Conservation (phyloP, 2,329 filamentous ascomycete species). For the Graphilbum sp. region DNA sequence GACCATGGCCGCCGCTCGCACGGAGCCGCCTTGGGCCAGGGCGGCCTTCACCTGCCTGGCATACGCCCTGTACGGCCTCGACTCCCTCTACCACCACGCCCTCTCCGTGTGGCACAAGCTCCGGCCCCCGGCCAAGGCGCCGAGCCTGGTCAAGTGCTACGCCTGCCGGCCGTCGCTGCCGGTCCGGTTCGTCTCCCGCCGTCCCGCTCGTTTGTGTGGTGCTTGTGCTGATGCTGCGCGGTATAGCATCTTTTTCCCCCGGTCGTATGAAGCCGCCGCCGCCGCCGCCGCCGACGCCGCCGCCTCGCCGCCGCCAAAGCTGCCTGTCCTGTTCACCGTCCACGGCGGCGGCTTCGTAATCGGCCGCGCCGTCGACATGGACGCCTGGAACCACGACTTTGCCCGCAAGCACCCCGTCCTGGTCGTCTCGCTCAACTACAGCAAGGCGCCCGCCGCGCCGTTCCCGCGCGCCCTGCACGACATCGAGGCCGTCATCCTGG, state of each 20-base stretch:
- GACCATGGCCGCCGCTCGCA: no score
- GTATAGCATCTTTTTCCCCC: slow-evolving; percentile 24
- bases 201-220: neutral
- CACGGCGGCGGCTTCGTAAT: slow-evolving; percentile 35
- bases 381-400: slow-evolving; percentile 28
- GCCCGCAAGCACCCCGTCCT: slow-evolving; percentile 22
- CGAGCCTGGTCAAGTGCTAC: slow-evolving; percentile 10
- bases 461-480: slow-evolving; percentile 30
- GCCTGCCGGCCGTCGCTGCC: slow-evolving; percentile 6
- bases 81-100: slow-evolving; percentile 1
- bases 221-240: neutral
- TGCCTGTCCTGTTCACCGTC: slow-evolving; percentile 30
- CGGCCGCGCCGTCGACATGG: slow-evolving; percentile 25
- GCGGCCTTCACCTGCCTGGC: neutral
- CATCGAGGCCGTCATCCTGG: slow-evolving; percentile 24
- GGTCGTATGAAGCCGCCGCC: slow-evolving; percentile 14
- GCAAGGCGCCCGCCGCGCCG: slow-evolving; percentile 24
- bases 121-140: neutral
- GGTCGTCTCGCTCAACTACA: slow-evolving; percentile 31
- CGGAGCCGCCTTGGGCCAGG: no score
- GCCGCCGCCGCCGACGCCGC: slow-evolving; percentile 10
- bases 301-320: slow-evolving; percentile 6
- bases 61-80: slow-evolving; percentile 4
- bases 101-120: neutral
- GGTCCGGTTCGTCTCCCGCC: slow-evolving; percentile 3